Evolutionary conservation across 192 early-diverging fungal genomes (phyloP), one percentile per base, ranked within the genome.

Genomic region (Podila clonocystis): DNA sequence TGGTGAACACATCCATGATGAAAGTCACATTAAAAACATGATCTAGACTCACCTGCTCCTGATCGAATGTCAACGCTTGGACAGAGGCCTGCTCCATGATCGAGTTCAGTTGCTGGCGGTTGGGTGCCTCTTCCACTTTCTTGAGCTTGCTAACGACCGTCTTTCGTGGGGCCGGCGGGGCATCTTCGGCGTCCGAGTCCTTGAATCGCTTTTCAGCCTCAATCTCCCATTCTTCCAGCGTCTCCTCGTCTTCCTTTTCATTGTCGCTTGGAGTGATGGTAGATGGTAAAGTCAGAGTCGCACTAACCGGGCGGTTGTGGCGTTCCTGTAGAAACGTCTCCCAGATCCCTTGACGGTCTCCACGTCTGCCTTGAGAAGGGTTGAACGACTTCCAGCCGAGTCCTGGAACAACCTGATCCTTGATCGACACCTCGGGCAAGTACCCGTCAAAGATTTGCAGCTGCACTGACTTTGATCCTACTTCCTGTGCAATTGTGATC

Each of bases 151-250:
- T 22, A 8, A 31, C 45, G 50, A 5, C 52, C 20, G 52, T 20
- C 52, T 55, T 55, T 26, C 52, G 52, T 11, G 49, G 30, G 12
- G 62, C 58, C 13, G 67, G 65, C 0, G 77, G 77, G 6, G 50
- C 71, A 64, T 80, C 77, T 9, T 80, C 71, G 0, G 70, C 60
- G n/a, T 80, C 71, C 3, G 70, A 67, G 15, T 67, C 71, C 62
- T 80, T 65, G 49, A 80, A 73, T 26, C 72, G 77, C 38, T 80
- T 80, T 30, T 80, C 77, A 20, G 77, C 77, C 13, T 80, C 77
- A 36, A 80, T 80, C 38, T 80, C 77, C 77, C 77, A 80, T 22
- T 80, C 77, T 24, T 80, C 77, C 9, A 80, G 33, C n/a, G 72
- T 70, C 19, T 72, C 77, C n/a, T 68, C 77, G 19, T 68, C 66